Base-by-base conservation (phyloP, 2,329 filamentous ascomycete genomes). In the Thelonectria rubi region DNA sequence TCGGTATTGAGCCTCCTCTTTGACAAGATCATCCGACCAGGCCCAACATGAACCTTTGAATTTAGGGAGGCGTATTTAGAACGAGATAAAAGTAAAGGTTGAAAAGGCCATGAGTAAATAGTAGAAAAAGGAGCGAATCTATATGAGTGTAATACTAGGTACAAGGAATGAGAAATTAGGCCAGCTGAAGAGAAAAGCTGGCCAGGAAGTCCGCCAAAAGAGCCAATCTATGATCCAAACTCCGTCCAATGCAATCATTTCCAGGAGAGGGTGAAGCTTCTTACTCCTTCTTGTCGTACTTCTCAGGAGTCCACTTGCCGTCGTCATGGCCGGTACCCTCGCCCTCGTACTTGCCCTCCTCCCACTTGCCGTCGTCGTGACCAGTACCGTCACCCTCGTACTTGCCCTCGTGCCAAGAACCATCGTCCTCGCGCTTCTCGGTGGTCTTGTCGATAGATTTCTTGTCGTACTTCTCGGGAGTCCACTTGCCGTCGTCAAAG, bases 261-360 rank as follows among this genome's bases (percentile, higher is more conserved):
- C 34, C 34, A 37, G 4, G 34, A 15, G 34, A 14, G 15, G 2
- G 34, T 37, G 12, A 37, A 8, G 11, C 6, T 37, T 4, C 11
- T 37, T 15, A 37, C 34, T 37, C 34, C 15, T 37, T 37, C 34
- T 37, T 37, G 34, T 46, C 18, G 42, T 46, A 46, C 42, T 43
- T 43, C 17, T 20, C 40, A 20, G 40, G 40, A 24, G 18, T 37
- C 47, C 47, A 50, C n/a, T 51, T 39, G 8, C 48, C 48, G 24
- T 51, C 32, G 30, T 51, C 48, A 24, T 15, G 40, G 15, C 9
- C 30, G n/a, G 48, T 51, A 5, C 32, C 48, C 11, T 21, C 17
- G n/a, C 48, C 32, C 48, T 51, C 48, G 18, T 51, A 39, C 48
- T 51, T 51, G 17, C 32, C 17, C 21, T 21, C 12, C 10, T 47